These are phyloP conservation scores for Wickerhamiella occidentalis DNA, from an alignment of 805 yeast genomes.

Conservation along the genomic window DNA sequence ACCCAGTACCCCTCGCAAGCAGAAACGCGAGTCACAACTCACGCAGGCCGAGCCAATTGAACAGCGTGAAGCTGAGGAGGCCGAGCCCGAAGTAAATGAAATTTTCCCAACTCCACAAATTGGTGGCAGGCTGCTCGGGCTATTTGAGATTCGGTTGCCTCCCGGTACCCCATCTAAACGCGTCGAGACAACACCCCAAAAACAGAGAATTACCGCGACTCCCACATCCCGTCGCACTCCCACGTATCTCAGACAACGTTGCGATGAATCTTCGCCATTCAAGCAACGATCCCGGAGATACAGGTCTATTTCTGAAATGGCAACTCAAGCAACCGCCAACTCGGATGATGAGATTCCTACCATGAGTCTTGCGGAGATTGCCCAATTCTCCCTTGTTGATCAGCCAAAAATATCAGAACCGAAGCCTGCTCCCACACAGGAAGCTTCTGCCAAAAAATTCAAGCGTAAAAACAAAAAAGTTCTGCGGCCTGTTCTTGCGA, in stretches of 20 bases:
- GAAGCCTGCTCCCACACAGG: conserved; percentile 21
- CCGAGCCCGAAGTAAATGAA: conserved; percentile 25
- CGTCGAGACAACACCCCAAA: conserved; percentile 2
- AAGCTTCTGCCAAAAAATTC: conserved; percentile 30
- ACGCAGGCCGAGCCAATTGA: background rate
- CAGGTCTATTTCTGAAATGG: conserved; percentile 4
- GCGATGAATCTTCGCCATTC: conserved; percentile 7
- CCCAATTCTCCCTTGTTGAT: conserved; percentile 3
- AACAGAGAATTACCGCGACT: conserved; percentile 11
- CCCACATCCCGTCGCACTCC: conserved; percentile 15
- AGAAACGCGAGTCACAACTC: background rate
- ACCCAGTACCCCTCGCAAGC: background rate
- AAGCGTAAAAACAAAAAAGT: conserved; percentile 22
- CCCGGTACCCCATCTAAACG: conserved; percentile 15
- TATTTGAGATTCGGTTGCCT: conserved; percentile 45
- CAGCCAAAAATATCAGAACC: conserved; percentile 18
- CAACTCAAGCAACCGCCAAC: background rate
- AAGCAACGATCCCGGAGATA: background rate
- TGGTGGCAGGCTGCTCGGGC: conserved; percentile 59
- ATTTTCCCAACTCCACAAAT: conserved; percentile 85
- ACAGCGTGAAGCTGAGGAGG: background rate
- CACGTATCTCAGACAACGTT: conserved; percentile 10
- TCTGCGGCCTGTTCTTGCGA: conserved; percentile 14
- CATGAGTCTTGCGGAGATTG: conserved; percentile 16
- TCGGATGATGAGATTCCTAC: conserved; percentile 19